phyloP scores from a whole-genome alignment of 495 filamentous ascomycete species.

The Peziza echinospora region DNA sequence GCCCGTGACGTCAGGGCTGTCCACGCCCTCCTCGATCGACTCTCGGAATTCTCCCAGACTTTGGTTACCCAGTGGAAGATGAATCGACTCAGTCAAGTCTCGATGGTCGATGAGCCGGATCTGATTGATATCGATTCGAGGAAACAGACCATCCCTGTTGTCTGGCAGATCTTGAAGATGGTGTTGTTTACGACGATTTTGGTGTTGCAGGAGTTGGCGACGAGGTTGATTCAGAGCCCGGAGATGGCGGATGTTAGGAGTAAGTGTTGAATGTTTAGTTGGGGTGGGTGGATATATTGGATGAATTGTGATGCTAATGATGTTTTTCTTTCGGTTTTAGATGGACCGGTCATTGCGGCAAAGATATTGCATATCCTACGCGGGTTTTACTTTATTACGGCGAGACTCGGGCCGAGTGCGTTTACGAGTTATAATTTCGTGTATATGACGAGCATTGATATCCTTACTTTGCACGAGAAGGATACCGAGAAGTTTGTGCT shows the following conservation, averaged over 20 bases:
- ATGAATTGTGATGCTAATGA: slow-evolving; percentile 23
- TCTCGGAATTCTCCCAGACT: slow-evolving; percentile 46
- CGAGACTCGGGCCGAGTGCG: slow-evolving; percentile 27
- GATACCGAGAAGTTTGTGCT: slow-evolving; percentile 50
- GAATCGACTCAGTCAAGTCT: slow-evolving; percentile 66
- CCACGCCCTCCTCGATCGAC: slow-evolving; percentile 43
- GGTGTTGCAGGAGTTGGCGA: slow-evolving; percentile 48
- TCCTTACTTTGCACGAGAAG: slow-evolving; percentile 49
- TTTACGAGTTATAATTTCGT: background rate
- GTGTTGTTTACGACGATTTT: slow-evolving; percentile 62
- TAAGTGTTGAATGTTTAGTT: slow-evolving; percentile 19
- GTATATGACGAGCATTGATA: slow-evolving; percentile 51
- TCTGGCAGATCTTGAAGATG: slow-evolving; percentile 69
- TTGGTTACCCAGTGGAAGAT: slow-evolving; percentile 64
- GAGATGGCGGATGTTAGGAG: slow-evolving; percentile 31
- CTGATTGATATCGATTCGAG: slow-evolving; percentile 50
- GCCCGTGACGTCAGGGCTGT: slow-evolving; percentile 37
- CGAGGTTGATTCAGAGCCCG: slow-evolving; percentile 38
- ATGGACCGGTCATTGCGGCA: slow-evolving; percentile 48
- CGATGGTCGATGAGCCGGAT: slow-evolving; percentile 47
- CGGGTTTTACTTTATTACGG: slow-evolving; percentile 72
- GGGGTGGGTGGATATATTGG: background rate
- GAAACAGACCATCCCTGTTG: slow-evolving; percentile 42
- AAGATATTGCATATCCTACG: slow-evolving; percentile 61
- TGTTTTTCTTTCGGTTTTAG: slow-evolving; percentile 24